phyloP scores from a whole-genome alignment of 176 grass and related monocot genomes.

The Juncus inflexus region DNA sequence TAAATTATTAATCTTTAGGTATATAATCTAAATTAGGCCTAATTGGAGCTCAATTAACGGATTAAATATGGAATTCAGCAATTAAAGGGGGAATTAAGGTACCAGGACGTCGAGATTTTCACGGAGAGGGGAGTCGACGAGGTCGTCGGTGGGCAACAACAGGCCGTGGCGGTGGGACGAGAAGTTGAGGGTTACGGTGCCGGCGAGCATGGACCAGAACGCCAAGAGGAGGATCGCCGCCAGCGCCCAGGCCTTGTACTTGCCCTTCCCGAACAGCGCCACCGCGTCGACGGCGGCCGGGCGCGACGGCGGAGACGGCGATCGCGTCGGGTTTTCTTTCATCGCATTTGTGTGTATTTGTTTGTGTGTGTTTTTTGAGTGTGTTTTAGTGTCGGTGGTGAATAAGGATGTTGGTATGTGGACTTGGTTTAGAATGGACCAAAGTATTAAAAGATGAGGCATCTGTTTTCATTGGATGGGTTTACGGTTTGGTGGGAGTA shows the following conservation, averaged over 20 bases:
- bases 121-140: constrained; percentile 7
- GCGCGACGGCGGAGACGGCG: constrained; percentile 3
- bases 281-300: constrained; percentile 11
- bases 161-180: constrained; percentile 42
- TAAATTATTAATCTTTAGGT: too few relatives aligned
- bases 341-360: constrained; percentile 33
- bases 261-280: constrained; percentile 42
- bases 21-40: too few relatives aligned
- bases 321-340: constrained; percentile 26
- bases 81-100: background rate
- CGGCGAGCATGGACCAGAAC: constrained; percentile 92
- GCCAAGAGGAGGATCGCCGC: constrained; percentile 87
- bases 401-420: background rate
- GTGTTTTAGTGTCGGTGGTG: background rate
- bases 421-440: background rate
- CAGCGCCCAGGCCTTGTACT: constrained; percentile 86
- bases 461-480: too few relatives aligned
- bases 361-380: constrained; percentile 20
- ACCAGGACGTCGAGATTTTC: constrained; percentile 28
- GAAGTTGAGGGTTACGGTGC: constrained; percentile 73
- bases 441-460: too few relatives aligned
- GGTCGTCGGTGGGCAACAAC: constrained; percentile 36
- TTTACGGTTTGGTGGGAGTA: too few relatives aligned
- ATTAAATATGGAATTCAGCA: too few relatives aligned
- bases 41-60: too few relatives aligned